Conservation (phyloP, 2,329 filamentous ascomycete species). For the Aspergillus transmontanensis region DNA sequence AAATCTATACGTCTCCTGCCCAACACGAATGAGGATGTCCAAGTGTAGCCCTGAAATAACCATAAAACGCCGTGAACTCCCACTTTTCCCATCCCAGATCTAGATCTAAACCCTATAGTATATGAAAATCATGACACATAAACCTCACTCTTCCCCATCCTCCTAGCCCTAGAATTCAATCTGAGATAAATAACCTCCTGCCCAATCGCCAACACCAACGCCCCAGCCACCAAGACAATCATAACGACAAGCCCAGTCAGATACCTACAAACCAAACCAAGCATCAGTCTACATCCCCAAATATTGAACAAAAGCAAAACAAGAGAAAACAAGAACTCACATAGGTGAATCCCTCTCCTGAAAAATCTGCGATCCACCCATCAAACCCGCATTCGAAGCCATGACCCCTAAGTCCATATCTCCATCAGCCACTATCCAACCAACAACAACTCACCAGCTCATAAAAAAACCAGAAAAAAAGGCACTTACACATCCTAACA, state of each 20-base stretch:
- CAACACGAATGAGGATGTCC: neutral
- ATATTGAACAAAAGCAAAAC: neutral
- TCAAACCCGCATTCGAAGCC: conserved; percentile 54
- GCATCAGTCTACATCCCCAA: neutral
- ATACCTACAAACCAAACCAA: conserved; percentile 36
- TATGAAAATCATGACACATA: neutral
- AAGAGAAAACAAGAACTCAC: conserved; percentile 1
- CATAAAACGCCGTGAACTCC: neutral
- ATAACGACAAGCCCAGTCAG: conserved; percentile 48
- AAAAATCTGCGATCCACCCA: conserved; percentile 57
- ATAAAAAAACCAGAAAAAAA: neutral
- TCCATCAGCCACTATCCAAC: no score
- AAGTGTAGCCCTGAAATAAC: neutral
- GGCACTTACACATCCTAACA: conserved; percentile 28
- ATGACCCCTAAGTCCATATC: conserved; percentile 39
- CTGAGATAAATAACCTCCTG: neutral
- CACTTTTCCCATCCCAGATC: neutral
- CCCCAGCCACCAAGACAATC: conserved; percentile 45
- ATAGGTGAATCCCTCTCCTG: conserved; percentile 47
- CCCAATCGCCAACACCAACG: neutral
- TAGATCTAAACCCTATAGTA: neutral
- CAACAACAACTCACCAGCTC: no score
- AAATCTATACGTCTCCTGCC: no score
- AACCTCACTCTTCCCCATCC: neutral
- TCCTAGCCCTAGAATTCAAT: neutral